These are phyloP conservation scores for Myxozyma lipomycoides DNA, from an alignment of 805 yeast species.

Conservation along the genomic window DNA sequence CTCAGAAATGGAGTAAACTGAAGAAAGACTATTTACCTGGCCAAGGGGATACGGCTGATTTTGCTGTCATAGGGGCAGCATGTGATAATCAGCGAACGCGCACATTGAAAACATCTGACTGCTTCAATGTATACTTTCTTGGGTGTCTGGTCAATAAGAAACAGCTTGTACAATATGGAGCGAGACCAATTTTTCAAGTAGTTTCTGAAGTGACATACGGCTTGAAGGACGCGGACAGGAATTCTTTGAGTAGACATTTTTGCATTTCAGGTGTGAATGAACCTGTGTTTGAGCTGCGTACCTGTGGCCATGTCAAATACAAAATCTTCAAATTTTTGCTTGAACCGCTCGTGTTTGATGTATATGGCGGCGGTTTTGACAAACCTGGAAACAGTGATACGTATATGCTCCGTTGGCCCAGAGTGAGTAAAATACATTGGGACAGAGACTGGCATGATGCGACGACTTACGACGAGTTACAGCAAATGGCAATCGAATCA, in stretches of 20 bases:
- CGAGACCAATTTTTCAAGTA: slow-evolving; percentile 11
- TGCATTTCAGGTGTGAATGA: neutral
- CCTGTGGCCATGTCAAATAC: neutral
- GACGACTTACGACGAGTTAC: slow-evolving; percentile 9
- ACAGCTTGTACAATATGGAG: slow-evolving; percentile 5
- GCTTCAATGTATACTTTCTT: slow-evolving; percentile 9
- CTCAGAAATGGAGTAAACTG: slow-evolving; percentile 15
- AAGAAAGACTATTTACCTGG: slow-evolving; percentile 21
- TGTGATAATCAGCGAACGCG: slow-evolving; percentile 7
- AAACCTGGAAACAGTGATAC: slow-evolving; percentile 9
- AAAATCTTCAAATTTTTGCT: slow-evolving; percentile 3
- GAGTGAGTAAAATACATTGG: slow-evolving; percentile 15
- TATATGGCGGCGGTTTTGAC: slow-evolving; percentile 18
- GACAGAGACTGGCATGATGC: slow-evolving; percentile 14
- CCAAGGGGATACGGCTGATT: slow-evolving; percentile 18
- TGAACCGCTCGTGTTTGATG: slow-evolving; percentile 8
- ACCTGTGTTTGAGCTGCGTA: too few relatives aligned
- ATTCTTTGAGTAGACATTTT: slow-evolving; percentile 1
- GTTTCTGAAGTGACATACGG: slow-evolving; percentile 13
- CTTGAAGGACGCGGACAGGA: neutral
- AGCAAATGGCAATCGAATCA: slow-evolving; percentile 3
- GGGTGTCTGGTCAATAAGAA: slow-evolving; percentile 17
- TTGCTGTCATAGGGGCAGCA: slow-evolving; percentile 19
- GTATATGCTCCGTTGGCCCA: slow-evolving; percentile 19
- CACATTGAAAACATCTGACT: too few relatives aligned